phyloP scores from a whole-genome alignment of 345 rosid genomes.

The Melaleuca alternifolia region DNA sequence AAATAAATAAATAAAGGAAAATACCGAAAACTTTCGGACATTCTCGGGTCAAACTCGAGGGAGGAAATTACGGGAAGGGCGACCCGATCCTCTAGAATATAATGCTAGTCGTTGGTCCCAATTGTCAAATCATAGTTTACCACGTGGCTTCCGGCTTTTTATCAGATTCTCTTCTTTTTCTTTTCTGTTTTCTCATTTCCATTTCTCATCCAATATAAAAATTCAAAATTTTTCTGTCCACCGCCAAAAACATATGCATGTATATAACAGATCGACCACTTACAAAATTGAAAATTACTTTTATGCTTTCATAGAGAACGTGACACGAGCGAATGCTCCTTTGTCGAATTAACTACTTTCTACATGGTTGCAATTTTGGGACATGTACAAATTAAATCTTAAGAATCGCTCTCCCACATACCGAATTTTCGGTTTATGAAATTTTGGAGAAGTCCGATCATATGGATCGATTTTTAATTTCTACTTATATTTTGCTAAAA shows the following conservation, averaged over 20 bases:
- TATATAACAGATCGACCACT: not conserved
- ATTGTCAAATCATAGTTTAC: no score
- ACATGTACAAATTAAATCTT: not conserved
- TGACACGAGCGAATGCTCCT: not conserved
- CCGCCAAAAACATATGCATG: not conserved
- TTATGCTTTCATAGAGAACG: not conserved
- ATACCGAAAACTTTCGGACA: no score
- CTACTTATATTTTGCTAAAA: accelerated
- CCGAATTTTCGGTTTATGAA: not conserved
- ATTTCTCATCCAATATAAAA: not conserved
- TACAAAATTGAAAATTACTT: not conserved
- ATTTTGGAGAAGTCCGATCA: accelerated
- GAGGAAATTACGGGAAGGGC: no score
- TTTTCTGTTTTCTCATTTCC: accelerated
- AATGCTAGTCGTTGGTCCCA: no score
- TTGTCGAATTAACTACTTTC: not conserved
- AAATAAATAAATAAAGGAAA: no score
- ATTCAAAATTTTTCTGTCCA: not conserved
- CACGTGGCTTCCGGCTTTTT: no score
- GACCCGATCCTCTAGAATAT: no score
- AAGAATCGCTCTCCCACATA: not conserved
- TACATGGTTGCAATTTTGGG: accelerated
- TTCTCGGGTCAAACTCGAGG: no score
- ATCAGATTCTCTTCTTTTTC: not conserved
- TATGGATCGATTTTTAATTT: accelerated